These are phyloP conservation scores for Eucalyptus polybractea DNA, from an alignment of 345 rosid genomes.

Conservation along the genomic window DNA sequence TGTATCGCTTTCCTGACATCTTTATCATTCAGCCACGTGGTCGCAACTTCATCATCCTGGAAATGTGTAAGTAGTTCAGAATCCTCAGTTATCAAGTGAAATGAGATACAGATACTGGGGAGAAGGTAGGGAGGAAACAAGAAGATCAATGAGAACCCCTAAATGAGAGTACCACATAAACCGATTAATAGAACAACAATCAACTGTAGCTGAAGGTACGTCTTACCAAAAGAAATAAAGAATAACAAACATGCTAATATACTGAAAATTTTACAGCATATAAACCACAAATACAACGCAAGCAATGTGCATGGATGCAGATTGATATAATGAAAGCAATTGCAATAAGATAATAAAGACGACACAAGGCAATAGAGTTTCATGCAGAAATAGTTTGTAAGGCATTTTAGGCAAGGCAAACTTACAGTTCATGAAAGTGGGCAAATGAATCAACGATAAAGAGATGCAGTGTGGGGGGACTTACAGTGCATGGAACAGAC, in stretches of 20 bases:
- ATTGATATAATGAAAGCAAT: background rate
- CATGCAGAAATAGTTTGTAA: background rate
- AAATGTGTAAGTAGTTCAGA: background rate
- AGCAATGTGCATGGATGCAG: background rate
- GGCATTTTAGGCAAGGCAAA: background rate
- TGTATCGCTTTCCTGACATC: conserved; percentile 24
- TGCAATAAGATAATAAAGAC: background rate
- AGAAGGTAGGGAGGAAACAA: background rate
- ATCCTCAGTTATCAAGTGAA: background rate
- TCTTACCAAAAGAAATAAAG: background rate
- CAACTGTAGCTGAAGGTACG: background rate
- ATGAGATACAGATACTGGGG: background rate
- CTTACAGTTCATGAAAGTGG: conserved; percentile 25
- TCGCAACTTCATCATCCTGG: conserved; percentile 21
- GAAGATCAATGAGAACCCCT: background rate
- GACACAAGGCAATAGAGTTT: background rate
- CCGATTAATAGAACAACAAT: background rate
- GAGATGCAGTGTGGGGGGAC: background rate
- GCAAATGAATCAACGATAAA: background rate
- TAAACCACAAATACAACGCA: background rate
- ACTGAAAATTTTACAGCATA: background rate
- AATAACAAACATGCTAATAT: background rate
- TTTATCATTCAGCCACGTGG: conserved; percentile 20
- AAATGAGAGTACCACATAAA: background rate
- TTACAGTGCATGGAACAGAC: conserved; percentile 16